phyloP scores from a whole-genome alignment of 352 stramenopile genomes.

The Thalassiosira livingstoniorum region DNA sequence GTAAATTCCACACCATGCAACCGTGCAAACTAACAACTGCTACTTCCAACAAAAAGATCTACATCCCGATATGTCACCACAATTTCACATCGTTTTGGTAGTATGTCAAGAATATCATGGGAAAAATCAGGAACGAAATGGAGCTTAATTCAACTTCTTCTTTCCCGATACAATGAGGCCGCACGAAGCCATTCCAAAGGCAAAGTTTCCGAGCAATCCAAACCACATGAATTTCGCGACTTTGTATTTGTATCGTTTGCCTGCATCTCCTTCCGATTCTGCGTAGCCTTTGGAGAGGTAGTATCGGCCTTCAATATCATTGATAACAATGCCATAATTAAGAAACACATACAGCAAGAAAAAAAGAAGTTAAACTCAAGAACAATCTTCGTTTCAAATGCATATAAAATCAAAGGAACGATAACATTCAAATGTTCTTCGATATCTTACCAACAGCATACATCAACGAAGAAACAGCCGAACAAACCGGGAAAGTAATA shows the following conservation, averaged over 20 bases:
- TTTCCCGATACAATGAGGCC: slow-evolving; percentile 42
- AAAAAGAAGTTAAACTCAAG: not conserved
- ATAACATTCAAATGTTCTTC: not conserved
- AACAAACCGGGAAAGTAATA: slow-evolving; percentile 61
- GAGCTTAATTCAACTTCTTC: slow-evolving; percentile 21
- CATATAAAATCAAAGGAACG: not conserved
- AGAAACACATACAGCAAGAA: no score
- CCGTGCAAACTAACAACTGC: no score
- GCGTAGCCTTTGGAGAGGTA: slow-evolving; percentile 60
- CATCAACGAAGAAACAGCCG: slow-evolving; percentile 43
- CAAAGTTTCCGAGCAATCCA: slow-evolving; percentile 49
- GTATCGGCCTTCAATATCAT: slow-evolving; percentile 29
- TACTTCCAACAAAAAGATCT: no score
- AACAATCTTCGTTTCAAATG: not conserved
- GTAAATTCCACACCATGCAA: no score
- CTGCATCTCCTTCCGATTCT: slow-evolving; percentile 61
- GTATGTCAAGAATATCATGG: no score
- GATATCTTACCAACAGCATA: slow-evolving; percentile 50
- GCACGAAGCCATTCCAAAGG: slow-evolving; percentile 42
- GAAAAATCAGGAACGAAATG: not conserved
- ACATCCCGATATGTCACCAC: no score
- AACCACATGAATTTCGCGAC: slow-evolving; percentile 59
- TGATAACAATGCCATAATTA: no score
- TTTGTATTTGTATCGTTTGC: slow-evolving; percentile 59
- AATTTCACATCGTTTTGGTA: no score